Evolutionary conservation across 306 rosid genomes (phyloP).

Genomic region (Abrus precatorius): DNA sequence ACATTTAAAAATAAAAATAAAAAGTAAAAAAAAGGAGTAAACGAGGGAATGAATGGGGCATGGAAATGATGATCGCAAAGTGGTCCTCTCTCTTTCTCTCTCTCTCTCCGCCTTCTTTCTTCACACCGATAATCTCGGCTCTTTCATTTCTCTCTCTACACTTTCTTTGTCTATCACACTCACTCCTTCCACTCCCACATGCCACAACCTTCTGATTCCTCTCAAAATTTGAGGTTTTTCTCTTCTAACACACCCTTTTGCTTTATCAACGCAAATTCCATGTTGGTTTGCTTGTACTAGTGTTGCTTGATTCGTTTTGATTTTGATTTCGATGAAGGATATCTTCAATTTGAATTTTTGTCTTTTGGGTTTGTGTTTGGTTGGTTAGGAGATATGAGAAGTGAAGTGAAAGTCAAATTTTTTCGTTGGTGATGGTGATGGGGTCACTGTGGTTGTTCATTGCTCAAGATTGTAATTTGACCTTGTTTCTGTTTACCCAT

Average conservation of each 20-base stretch:
- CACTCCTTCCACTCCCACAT: slow-evolving; percentile 32
- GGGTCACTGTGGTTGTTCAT: slow-evolving; percentile 42
- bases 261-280: slow-evolving; percentile 41
- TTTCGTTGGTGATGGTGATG: slow-evolving; percentile 25
- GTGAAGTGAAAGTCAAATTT: slow-evolving; percentile 43
- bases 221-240: slow-evolving; percentile 43
- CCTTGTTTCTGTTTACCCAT: slow-evolving; percentile 39
- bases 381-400: slow-evolving; percentile 43
- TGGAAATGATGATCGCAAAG: slow-evolving; percentile 58
- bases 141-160: slow-evolving; percentile 45
- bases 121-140: slow-evolving; percentile 60
- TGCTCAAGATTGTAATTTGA: slow-evolving; percentile 39
- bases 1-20: neutral
- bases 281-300: slow-evolving; percentile 33
- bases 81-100: slow-evolving; percentile 51
- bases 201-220: slow-evolving; percentile 40
- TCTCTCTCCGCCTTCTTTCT: slow-evolving; percentile 53
- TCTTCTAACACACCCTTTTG: slow-evolving; percentile 33
- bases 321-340: slow-evolving; percentile 45
- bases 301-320: slow-evolving; percentile 40
- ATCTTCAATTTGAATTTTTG: slow-evolving; percentile 27
- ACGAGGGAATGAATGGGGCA: slow-evolving; percentile 48
- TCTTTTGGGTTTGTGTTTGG: slow-evolving; percentile 42
- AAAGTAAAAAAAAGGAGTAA: neutral
- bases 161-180: slow-evolving; percentile 41